These are phyloP conservation scores for Dendrothele bispora DNA, from an alignment of 768 basidiomycete species.

Conservation along the genomic window DNA sequence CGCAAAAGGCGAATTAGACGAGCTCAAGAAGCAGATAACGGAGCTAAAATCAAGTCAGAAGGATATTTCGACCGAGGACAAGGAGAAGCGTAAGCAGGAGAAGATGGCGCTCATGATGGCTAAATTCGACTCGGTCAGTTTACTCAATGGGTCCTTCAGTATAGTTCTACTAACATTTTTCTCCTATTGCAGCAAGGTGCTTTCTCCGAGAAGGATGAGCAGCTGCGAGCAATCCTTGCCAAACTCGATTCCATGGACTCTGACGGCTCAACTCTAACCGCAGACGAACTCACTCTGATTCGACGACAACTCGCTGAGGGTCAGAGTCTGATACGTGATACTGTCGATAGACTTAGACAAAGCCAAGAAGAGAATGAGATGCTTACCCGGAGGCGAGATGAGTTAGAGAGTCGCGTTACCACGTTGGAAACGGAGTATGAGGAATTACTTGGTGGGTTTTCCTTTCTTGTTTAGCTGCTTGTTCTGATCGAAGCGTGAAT, in stretches of 20 bases:
- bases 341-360: conserved; percentile 85
- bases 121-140: conserved; percentile 88
- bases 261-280: conserved; percentile 53
- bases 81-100: conserved; percentile 98
- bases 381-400: conserved; percentile 77
- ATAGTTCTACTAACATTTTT: conserved; percentile 1
- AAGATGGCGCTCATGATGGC: conserved; percentile 99
- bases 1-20: conserved; percentile 84
- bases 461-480: conserved; percentile 3
- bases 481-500: conserved; percentile 13
- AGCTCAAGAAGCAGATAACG: conserved; percentile 74
- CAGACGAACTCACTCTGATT: conserved; percentile 80
- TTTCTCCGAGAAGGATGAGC: conserved; percentile 94
- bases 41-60: conserved; percentile 82
- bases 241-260: conserved; percentile 85
- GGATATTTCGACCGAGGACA: conserved; percentile 89
- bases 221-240: conserved; percentile 77
- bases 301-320: conserved; percentile 88
- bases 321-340: conserved; percentile 82
- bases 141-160: conserved; percentile 4
- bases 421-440: conserved; percentile 93
- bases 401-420: conserved; percentile 79
- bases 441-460: conserved; percentile 85
- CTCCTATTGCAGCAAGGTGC: conserved; percentile 69
- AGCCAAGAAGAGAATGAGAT: conserved; percentile 93